Conservation (phyloP, 495 filamentous ascomycete species). For the Tuber magnatum region DNA sequence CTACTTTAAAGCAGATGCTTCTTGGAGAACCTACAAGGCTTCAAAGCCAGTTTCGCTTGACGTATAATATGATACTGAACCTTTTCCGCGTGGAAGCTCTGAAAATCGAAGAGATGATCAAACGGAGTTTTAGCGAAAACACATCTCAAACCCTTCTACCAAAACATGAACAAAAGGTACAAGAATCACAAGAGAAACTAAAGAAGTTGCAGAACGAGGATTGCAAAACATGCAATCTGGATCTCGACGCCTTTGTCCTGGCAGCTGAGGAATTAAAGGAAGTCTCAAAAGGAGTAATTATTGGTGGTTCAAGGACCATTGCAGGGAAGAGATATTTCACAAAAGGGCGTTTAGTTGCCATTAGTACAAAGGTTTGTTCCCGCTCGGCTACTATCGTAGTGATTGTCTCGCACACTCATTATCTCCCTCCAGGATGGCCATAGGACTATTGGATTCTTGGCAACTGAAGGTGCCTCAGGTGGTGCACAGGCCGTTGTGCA, state of each 20-base stretch:
- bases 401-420: slow-evolving; percentile 7
- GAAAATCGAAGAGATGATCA: slow-evolving; percentile 99
- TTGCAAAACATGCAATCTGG: slow-evolving; percentile 72
- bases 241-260: slow-evolving; percentile 70
- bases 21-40: slow-evolving; percentile 92
- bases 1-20: slow-evolving; percentile 81
- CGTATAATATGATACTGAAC: slow-evolving; percentile 99
- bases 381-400: slow-evolving; percentile 5
- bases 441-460: slow-evolving; percentile 38
- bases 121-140: slow-evolving; percentile 96
- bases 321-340: slow-evolving; percentile 72
- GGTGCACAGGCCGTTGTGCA: slow-evolving; percentile 28
- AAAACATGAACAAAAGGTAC: slow-evolving; percentile 88
- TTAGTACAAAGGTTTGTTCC: slow-evolving; percentile 28
- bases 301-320: slow-evolving; percentile 62
- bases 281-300: slow-evolving; percentile 65
- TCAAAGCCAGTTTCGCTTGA: slow-evolving; percentile 89
- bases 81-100: slow-evolving; percentile 89
- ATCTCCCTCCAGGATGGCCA: slow-evolving; percentile 13
- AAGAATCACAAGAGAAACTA: slow-evolving; percentile 84
- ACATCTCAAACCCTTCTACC: slow-evolving; percentile 93
- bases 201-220: slow-evolving; percentile 79
- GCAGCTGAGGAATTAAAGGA: slow-evolving; percentile 69
- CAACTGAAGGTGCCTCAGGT: slow-evolving; percentile 22
- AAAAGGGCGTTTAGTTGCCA: slow-evolving; percentile 64